Evolutionary conservation across 1,284 basidiomycete genomes (phyloP).

Genomic region (Blastosporella zonata): DNA sequence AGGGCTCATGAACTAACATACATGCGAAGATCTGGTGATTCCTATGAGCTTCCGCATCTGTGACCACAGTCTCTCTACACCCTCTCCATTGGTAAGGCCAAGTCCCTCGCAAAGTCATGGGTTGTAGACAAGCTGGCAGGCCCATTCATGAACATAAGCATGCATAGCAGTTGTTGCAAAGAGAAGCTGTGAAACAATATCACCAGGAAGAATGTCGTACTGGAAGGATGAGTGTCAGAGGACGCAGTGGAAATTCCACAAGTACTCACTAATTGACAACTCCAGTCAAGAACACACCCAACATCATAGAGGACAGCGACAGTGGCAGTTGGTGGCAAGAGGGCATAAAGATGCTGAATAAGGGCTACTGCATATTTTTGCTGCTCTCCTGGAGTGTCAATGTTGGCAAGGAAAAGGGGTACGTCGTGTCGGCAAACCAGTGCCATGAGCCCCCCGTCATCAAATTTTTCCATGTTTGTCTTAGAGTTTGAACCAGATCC

Average conservation of each 20-base stretch:
- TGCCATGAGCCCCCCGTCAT: slow-evolving; percentile 9
- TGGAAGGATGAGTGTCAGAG: slow-evolving; percentile 1
- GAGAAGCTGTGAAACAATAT: slow-evolving; percentile 20
- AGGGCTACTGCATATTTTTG: slow-evolving; percentile 13
- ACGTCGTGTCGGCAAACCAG: slow-evolving; percentile 23
- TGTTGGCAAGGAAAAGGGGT: slow-evolving; percentile 35
- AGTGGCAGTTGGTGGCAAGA: slow-evolving; percentile 29
- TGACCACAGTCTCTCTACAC: slow-evolving; percentile 25
- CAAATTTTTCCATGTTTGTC: slow-evolving; percentile 13
- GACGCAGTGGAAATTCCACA: too few species aligned
- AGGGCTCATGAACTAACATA: background rate
- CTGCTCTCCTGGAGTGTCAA: slow-evolving; percentile 28
- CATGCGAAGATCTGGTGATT: background rate
- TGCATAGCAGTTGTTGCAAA: slow-evolving; percentile 40
- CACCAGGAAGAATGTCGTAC: slow-evolving; percentile 30
- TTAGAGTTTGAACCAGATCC: slow-evolving; percentile 14
- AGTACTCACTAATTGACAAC: slow-evolving; percentile 26
- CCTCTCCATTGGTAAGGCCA: slow-evolving; percentile 16
- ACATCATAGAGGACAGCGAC: slow-evolving; percentile 36
- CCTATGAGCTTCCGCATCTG: slow-evolving; percentile 2
- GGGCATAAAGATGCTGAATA: slow-evolving; percentile 27
- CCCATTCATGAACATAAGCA: slow-evolving; percentile 27
- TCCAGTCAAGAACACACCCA: slow-evolving; percentile 36
- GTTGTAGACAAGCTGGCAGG: slow-evolving; percentile 34
- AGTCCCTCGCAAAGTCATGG: slow-evolving; percentile 23